A percentile compares a stretch with the other conserved stretches of the same genome.
These are phyloP conservation scores for Myriosclerotinia curreyana DNA, from an alignment of 2,329 filamentous ascomycete species.

Conservation along the genomic window DNA sequence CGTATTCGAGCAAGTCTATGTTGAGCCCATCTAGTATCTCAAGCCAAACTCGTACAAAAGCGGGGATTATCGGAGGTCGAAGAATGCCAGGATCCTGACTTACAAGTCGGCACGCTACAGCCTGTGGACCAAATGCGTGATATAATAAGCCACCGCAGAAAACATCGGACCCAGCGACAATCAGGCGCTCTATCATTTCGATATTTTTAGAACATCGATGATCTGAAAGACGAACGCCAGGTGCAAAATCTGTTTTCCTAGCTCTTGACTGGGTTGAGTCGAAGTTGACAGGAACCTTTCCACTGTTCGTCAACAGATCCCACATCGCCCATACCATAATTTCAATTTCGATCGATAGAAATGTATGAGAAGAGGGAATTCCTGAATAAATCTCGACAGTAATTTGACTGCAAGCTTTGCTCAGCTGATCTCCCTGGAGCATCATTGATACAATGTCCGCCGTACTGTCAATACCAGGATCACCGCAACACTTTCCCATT, in stretches of 20 bases:
- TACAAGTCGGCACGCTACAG: too few species aligned
- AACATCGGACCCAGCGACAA: neutral
- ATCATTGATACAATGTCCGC: neutral
- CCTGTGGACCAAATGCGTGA: neutral
- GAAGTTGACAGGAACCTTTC: neutral
- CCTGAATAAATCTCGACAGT: neutral
- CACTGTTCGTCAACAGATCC: neutral
- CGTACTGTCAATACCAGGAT: neutral
- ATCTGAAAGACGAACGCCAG: neutral
- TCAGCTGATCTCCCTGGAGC: conserved; percentile 2
- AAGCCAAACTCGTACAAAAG: neutral
- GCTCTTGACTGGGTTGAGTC: neutral
- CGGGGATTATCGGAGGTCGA: neutral
- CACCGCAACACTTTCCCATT: neutral
- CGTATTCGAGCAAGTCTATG: neutral
- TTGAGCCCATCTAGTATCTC: neutral
- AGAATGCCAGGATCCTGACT: too few species aligned
- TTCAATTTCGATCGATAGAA: neutral
- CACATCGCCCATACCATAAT: neutral
- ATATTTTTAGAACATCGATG: neutral
- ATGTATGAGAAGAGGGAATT: neutral
- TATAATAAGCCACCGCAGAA: neutral
- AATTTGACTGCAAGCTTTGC: neutral
- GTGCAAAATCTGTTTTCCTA: neutral
- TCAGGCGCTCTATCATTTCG: neutral